These are phyloP conservation scores for Ascochyta fabae DNA, from an alignment of 2,329 filamentous ascomycete genomes.

Conservation along the genomic window DNA sequence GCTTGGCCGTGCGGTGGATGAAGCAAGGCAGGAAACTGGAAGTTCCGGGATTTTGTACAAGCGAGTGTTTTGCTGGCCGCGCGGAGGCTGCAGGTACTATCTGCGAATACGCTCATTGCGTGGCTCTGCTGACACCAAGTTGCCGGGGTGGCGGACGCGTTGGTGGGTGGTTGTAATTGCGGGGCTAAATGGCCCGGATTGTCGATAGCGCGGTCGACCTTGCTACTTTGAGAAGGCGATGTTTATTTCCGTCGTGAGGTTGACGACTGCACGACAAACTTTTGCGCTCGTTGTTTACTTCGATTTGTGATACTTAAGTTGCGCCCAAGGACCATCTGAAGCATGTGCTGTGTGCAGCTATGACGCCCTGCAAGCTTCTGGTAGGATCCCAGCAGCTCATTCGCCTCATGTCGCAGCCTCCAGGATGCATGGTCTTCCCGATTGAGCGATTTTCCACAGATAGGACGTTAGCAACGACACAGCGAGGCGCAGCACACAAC, in stretches of 20 bases:
- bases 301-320: not conserved
- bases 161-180: constrained; percentile 8
- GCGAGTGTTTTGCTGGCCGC: constrained; percentile 11
- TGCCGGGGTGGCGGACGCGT: constrained; percentile 14
- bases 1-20: constrained; percentile 12
- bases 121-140: constrained; percentile 19
- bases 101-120: constrained; percentile 15
- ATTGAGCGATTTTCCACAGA: constrained; percentile 6
- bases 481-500: constrained; percentile 5
- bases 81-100: constrained; percentile 18
- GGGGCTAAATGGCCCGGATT: constrained; percentile 6
- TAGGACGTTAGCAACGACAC: not conserved
- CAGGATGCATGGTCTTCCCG: constrained; percentile 9
- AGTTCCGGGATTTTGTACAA: constrained; percentile 16
- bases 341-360: not conserved
- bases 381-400: not conserved
- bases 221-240: constrained; percentile 4
- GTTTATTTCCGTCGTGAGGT: constrained; percentile 10
- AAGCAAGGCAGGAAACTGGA: constrained; percentile 12
- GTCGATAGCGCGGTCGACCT: constrained; percentile 1
- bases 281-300: constrained; percentile 13
- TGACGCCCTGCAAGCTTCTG: not conserved
- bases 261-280: constrained; percentile 11
- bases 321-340: not conserved
- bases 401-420: not conserved